phyloP scores from a whole-genome alignment of 1,284 basidiomycete genomes.

The Ustilago nuda region DNA sequence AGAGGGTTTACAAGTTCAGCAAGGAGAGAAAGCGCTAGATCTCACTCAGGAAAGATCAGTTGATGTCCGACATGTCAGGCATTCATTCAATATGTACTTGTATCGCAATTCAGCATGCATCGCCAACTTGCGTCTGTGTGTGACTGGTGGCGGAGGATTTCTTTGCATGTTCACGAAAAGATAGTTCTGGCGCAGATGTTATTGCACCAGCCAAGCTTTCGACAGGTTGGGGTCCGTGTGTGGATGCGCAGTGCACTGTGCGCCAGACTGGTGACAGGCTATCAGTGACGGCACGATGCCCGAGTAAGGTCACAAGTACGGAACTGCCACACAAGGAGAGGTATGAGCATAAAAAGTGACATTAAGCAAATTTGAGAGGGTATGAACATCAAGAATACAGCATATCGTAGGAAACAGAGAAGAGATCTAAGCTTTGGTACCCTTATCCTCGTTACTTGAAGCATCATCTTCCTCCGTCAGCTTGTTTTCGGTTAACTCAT shows the following conservation, averaged over 20 bases:
- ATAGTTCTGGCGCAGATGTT: too few relatives aligned
- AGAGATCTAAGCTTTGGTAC: neutral
- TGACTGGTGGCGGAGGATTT: neutral
- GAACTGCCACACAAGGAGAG: neutral
- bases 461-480: neutral
- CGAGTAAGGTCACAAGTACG: neutral
- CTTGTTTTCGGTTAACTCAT: conserved; percentile 6
- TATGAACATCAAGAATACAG: neutral
- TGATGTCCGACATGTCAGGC: neutral
- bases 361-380: neutral
- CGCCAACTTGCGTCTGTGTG: neutral
- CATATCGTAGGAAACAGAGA: neutral
- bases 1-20: conserved; percentile 54
- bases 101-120: neutral
- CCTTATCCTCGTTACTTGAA: neutral
- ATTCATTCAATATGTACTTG: conserved; percentile 2
- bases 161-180: too few relatives aligned
- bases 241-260: too few relatives aligned
- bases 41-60: neutral
- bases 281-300: too few relatives aligned
- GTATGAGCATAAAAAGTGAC: neutral
- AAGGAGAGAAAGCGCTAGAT: conserved; percentile 55
- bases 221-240: too few relatives aligned
- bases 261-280: too few relatives aligned
- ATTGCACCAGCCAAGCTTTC: too few relatives aligned